A percentile compares a stretch with the other conserved stretches of the same genome.
These are phyloP conservation scores for Calcarisporium arbuscula DNA, from an alignment of 2,329 filamentous ascomycete genomes.

Conservation along the genomic window DNA sequence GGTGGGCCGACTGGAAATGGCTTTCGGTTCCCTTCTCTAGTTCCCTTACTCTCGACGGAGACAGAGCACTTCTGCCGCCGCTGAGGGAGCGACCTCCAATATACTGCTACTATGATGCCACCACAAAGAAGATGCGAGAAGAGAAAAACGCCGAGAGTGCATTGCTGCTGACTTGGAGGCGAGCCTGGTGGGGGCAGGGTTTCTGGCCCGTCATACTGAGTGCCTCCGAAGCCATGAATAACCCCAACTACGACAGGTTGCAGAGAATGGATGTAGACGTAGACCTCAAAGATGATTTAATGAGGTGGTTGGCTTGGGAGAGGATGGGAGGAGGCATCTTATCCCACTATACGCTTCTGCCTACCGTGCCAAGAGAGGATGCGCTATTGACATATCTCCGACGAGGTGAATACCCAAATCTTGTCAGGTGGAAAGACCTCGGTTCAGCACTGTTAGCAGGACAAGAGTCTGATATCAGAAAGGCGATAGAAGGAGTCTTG, in stretches of 20 bases:
- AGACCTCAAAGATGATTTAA: constrained; percentile 61
- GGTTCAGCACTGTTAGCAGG: constrained; percentile 69
- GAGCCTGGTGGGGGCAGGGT: constrained; percentile 93
- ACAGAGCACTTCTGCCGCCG: constrained; percentile 75
- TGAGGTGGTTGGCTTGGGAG: constrained; percentile 89
- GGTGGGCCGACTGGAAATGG: constrained; percentile 90
- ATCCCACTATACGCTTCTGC: constrained; percentile 71
- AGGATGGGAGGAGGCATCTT: constrained; percentile 82
- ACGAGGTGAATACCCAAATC: constrained; percentile 63
- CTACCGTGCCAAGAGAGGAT: constrained; percentile 75
- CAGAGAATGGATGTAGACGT: constrained; percentile 56
- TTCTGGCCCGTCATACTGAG: constrained; percentile 81
- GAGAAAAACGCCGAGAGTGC: constrained; percentile 68
- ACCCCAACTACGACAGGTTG: constrained; percentile 69
- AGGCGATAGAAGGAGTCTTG: constrained; percentile 55
- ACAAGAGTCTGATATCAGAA: constrained; percentile 55
- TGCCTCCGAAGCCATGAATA: constrained; percentile 72
- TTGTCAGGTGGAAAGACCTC: constrained; percentile 70
- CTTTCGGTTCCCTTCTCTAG: constrained; percentile 78
- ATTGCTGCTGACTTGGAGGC: constrained; percentile 78
- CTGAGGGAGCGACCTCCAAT: constrained; percentile 63
- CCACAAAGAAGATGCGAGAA: constrained; percentile 53
- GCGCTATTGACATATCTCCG: constrained; percentile 65
- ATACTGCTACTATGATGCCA: constrained; percentile 86
- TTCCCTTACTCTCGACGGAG: constrained; percentile 71